Percentiles rank a stretch among this genome's conserved stretches.
phyloP scores from a whole-genome alignment of 495 filamentous ascomycete species.

The Talaromyces trachyspermus region DNA sequence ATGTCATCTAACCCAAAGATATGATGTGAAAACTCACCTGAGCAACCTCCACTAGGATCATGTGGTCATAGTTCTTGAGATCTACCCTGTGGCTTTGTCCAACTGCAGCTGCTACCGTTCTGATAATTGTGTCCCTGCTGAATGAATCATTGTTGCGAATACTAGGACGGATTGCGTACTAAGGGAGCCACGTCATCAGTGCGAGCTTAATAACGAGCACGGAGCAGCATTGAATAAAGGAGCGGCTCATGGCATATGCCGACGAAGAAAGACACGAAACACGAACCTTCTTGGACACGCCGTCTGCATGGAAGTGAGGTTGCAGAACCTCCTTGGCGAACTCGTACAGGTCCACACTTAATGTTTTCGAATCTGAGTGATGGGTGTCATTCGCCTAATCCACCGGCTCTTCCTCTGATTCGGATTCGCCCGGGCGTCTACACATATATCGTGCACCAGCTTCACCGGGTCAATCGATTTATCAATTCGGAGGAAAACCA shows the following conservation, averaged over 20 bases:
- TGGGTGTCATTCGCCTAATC: constrained; percentile 78
- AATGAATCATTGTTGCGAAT: constrained; percentile 72
- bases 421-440: constrained; percentile 47
- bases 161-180: constrained; percentile 89
- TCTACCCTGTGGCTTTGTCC: constrained; percentile 72
- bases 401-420: constrained; percentile 60
- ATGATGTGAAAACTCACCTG: constrained; percentile 51
- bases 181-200: background rate
- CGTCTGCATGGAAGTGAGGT: constrained; percentile 61
- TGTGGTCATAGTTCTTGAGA: constrained; percentile 69
- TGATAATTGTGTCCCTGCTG: constrained; percentile 69
- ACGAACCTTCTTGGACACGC: constrained; percentile 39
- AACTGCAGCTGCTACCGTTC: constrained; percentile 62
- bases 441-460: constrained; percentile 69
- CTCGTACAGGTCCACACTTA: constrained; percentile 63
- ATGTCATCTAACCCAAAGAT: background rate
- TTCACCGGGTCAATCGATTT: constrained; percentile 72
- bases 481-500: constrained; percentile 36
- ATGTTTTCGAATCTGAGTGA: constrained; percentile 67
- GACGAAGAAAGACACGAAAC: background rate
- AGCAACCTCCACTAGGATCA: constrained; percentile 84
- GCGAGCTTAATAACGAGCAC: background rate
- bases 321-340: constrained; percentile 63
- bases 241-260: background rate
- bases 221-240: background rate